Conservation (phyloP, 345 rosid species). For the Citropsis articulata region DNA sequence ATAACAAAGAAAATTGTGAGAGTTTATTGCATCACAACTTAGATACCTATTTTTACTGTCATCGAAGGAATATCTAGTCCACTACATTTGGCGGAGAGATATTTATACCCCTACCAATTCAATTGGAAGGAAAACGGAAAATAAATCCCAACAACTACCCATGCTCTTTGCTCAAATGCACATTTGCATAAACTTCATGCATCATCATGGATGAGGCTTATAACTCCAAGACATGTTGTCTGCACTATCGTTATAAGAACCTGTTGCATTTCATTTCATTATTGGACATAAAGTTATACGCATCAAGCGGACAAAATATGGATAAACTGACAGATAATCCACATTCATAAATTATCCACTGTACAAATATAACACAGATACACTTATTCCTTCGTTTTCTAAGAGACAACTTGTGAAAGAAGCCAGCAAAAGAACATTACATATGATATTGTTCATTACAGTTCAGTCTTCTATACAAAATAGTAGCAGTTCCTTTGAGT, state of each 20-base stretch:
- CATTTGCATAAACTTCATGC: background rate
- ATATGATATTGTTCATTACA: slow-evolving; percentile 17
- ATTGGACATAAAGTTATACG: background rate
- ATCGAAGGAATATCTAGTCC: too few species aligned
- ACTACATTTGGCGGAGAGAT: too few species aligned
- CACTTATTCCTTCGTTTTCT: slow-evolving; percentile 24
- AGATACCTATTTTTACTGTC: too few species aligned
- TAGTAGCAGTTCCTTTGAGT: slow-evolving; percentile 17
- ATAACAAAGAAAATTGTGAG: too few species aligned
- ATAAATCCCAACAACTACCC: background rate
- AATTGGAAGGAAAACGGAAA: too few species aligned
- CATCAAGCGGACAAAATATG: background rate
- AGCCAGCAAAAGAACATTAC: slow-evolving; percentile 26
- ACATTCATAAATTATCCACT: slow-evolving; percentile 28
- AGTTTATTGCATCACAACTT: too few species aligned
- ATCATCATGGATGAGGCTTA: background rate
- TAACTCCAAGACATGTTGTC: background rate
- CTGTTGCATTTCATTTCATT: background rate
- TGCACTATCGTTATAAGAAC: too few species aligned
- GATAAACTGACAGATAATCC: slow-evolving; percentile 5
- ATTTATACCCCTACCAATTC: too few species aligned
- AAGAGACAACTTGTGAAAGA: background rate
- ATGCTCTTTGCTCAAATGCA: background rate
- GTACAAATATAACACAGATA: slow-evolving; percentile 29
- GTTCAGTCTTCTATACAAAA: slow-evolving; percentile 31